phyloP scores from a whole-genome alignment of 768 basidiomycete genomes.

The Xanthoconium stramineum region DNA sequence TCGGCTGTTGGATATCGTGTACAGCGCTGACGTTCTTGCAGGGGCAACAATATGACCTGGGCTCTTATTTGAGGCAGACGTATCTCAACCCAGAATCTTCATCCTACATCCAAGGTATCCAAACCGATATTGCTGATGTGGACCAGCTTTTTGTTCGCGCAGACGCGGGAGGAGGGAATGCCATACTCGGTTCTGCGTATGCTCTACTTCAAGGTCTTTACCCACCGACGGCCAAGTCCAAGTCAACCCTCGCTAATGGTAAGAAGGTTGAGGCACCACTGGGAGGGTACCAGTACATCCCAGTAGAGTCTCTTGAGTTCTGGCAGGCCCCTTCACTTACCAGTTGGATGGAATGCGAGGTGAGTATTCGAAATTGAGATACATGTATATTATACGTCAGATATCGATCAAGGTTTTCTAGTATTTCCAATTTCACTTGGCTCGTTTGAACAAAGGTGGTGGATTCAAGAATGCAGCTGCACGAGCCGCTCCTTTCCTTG shows the following conservation, averaged over 20 bases:
- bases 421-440: constrained; percentile 29
- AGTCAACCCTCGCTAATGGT: constrained; percentile 70
- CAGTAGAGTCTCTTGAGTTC: constrained; percentile 58
- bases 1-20: not conserved
- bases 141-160: constrained; percentile 70
- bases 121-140: constrained; percentile 63
- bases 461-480: constrained; percentile 56
- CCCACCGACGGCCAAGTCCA: constrained; percentile 66
- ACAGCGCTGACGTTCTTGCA: not conserved
- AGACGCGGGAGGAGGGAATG: constrained; percentile 76
- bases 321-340: constrained; percentile 60
- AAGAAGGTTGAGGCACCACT: constrained; percentile 68
- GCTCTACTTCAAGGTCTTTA: constrained; percentile 82
- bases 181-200: constrained; percentile 80
- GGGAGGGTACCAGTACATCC: constrained; percentile 85
- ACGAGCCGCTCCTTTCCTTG: constrained; percentile 63
- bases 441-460: constrained; percentile 19
- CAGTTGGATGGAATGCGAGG: constrained; percentile 67
- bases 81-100: constrained; percentile 63
- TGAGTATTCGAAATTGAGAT: constrained; percentile 14
- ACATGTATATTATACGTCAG: not conserved
- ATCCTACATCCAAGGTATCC: constrained; percentile 65
- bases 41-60: constrained; percentile 60
- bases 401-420: not conserved
- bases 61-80: constrained; percentile 52